Conservation (phyloP, 2,329 filamentous ascomycete species). For the Westerdykella aurantiaca region DNA sequence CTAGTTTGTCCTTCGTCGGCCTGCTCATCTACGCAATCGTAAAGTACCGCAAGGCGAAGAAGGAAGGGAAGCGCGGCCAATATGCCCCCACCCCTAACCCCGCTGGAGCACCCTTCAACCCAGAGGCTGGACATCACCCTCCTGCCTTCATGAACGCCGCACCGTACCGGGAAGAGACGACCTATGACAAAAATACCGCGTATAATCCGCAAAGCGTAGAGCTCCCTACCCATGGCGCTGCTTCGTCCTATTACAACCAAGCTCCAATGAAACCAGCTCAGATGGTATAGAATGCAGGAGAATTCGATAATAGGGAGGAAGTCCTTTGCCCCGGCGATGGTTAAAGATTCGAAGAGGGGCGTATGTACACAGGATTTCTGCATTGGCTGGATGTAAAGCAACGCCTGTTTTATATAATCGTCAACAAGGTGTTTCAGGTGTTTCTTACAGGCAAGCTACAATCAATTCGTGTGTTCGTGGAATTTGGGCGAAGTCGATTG, state of each 20-base stretch:
- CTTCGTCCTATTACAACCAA: background rate
- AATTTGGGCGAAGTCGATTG: no score
- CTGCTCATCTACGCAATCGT: conserved; percentile 39
- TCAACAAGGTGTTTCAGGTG: no score
- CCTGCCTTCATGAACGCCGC: conserved; percentile 4
- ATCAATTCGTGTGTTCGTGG: no score
- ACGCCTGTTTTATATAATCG: no score
- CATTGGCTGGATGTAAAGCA: no score
- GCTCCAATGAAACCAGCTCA: background rate
- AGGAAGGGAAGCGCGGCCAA: conserved; percentile 26
- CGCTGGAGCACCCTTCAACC: conserved; percentile 6
- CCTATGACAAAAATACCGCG: conserved; percentile 2
- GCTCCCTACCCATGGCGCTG: background rate
- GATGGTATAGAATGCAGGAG: background rate
- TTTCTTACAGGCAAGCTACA: no score
- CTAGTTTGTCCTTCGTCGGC: conserved; percentile 32
- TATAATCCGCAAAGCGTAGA: conserved; percentile 7
- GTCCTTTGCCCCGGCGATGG: no score
- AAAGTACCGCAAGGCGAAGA: conserved; percentile 32
- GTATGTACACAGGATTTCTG: no score
- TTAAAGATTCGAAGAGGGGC: no score
- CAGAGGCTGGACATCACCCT: background rate
- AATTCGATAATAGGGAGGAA: no score
- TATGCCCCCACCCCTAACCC: conserved; percentile 32
- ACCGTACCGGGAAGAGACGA: conserved; percentile 20